These are phyloP conservation scores for Canna indica DNA, from an alignment of 176 grass and related monocot genomes.

Conservation along the genomic window DNA sequence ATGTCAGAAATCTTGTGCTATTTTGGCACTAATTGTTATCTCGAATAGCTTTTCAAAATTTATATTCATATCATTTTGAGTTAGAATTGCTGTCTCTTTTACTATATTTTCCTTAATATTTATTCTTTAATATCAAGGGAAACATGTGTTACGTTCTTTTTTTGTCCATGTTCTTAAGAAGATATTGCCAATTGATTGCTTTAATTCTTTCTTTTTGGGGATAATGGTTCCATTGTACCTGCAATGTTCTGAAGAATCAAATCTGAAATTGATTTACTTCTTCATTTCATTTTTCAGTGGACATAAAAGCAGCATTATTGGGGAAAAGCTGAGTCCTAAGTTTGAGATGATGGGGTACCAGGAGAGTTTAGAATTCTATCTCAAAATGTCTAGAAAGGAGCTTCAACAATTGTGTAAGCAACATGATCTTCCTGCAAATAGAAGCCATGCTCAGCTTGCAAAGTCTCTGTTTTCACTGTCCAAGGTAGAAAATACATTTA, in stretches of 20 bases:
- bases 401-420: slow-evolving; percentile 75
- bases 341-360: slow-evolving; percentile 39
- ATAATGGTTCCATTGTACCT: background rate
- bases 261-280: background rate
- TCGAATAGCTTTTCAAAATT: no score
- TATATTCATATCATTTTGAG: no score
- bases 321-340: background rate
- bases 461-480: slow-evolving; percentile 41
- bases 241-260: background rate
- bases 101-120: no score
- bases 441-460: slow-evolving; percentile 46
- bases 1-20: background rate
- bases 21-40: background rate
- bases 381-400: slow-evolving; percentile 43
- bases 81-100: no score
- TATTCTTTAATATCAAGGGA: no score
- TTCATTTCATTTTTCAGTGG: background rate
- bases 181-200: no score
- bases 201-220: background rate
- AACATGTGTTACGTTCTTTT: no score
- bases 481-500: slow-evolving; percentile 27
- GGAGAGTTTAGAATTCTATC: slow-evolving; percentile 42
- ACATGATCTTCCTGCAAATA: slow-evolving; percentile 62
- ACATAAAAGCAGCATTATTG: background rate
- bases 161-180: no score